Conservation (phyloP, 495 filamentous ascomycete species). For the Penicillium manginii region DNA sequence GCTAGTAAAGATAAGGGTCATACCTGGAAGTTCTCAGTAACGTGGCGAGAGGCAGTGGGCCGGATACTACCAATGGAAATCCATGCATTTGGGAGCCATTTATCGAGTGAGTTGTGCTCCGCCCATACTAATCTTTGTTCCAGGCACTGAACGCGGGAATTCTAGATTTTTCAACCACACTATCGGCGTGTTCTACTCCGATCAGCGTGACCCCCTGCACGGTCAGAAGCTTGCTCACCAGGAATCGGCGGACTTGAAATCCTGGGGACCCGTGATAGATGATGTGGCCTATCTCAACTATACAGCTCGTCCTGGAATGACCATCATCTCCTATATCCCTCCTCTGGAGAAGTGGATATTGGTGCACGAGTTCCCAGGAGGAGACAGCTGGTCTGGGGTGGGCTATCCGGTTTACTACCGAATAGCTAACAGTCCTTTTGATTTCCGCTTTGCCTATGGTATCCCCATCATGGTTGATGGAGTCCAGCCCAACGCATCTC, state of each 20-base stretch:
- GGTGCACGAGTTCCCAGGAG: constrained; percentile 54
- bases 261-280: constrained; percentile 57
- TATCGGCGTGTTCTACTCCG: constrained; percentile 63
- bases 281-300: constrained; percentile 60
- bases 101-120: constrained; percentile 29
- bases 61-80: constrained; percentile 57
- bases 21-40: constrained; percentile 63
- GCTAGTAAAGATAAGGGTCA: constrained; percentile 56
- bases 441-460: constrained; percentile 5
- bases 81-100: constrained; percentile 69
- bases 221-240: constrained; percentile 67
- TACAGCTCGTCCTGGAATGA: constrained; percentile 65
- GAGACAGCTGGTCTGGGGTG: constrained; percentile 35
- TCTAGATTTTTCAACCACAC: constrained; percentile 46
- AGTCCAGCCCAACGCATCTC: constrained; percentile 48
- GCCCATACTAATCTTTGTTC: constrained; percentile 5
- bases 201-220: constrained; percentile 62
- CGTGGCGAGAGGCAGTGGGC: constrained; percentile 58
- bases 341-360: constrained; percentile 57
- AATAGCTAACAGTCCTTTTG: constrained; percentile 48
- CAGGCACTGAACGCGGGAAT: constrained; percentile 6
- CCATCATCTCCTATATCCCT: constrained; percentile 55
- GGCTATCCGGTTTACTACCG: constrained; percentile 51
- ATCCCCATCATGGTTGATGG: constrained; percentile 38
- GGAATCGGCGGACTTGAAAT: constrained; percentile 51